Evolutionary conservation across 2,329 filamentous ascomycete species (phyloP), one percentile per base, ranked within the genome.

Genomic region (Pseudocercospora crystallina): DNA sequence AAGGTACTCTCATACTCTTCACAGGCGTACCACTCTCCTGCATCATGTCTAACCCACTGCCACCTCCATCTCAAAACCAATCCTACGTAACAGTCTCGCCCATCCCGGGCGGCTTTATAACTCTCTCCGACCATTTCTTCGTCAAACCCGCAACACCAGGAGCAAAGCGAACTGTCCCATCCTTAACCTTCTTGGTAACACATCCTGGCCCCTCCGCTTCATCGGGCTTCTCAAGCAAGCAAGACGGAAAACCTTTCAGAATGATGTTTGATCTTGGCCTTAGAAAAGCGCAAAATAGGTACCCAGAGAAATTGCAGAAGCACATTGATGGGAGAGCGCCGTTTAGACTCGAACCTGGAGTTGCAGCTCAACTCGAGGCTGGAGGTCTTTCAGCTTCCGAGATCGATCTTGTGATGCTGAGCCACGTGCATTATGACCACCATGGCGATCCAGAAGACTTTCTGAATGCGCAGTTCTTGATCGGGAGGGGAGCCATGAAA

Each of bases 351-450:
- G 62, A 65, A 2, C 76, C 76, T 0, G 78, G 78, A 50, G 73
- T 73, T 11, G 71, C 70, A 5, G 70, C 64, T 57, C 80, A 34
- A 61, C 63, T 42, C 51, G 54, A 41, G 17, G 41, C 47, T 5
- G 73, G 73, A 5, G 70, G 69, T 1, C 45, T 76, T 1, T 52
- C 63, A 4, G 67, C 72, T 1, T 51, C 52, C 8, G 65, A 69
- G 7, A 64, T 76, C 11, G 62, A 76, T 47, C 63, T 66, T 5
- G 68, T 78, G 4, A 67, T 82, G 7, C 62, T 80, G 1, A 78
- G 74, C 56, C 80, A 83, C 51, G 65, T 66, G 1, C 80, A 83
- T 58, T 82, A 78, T 71, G 80, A 83, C 57, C 80, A 83, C 54
- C 71, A 78, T 33, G 81, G 80, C n/a, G 80, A 77, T 4, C 77